Evolutionary conservation across 495 filamentous ascomycete genomes (phyloP), one percentile per base, ranked within the genome.

Genomic region (Corynascus novoguineensis): DNA sequence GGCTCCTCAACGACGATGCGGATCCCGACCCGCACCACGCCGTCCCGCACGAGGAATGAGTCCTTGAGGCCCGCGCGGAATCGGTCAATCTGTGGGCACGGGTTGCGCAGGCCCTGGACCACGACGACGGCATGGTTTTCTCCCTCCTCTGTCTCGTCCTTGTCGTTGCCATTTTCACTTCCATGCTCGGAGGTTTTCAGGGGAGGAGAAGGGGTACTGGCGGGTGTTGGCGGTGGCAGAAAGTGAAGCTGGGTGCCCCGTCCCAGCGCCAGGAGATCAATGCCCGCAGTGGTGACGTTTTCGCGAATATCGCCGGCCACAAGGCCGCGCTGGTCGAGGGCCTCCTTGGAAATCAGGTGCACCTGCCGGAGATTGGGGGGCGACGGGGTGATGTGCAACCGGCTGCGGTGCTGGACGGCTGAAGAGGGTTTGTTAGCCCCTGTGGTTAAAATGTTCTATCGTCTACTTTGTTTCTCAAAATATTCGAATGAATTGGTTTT

Each of bases 331-430:
- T 17, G 42, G 35, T 46, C 38, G 35, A 60, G 50, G n/a, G 46
- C 50, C 28, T 60, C 58, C 17, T 50, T 38, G 3, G 58, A 19
- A 12, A 60, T 55, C 28, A 60, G 58, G 35, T 60, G 58, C 1
- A 60, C 58, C 17, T 60, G 58, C 7, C 58, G 58, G 22, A 60
- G 58, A 29, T 60, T 60, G 29, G 58, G 31, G 9, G 58, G 58
- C 11, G 44, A 34, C 25, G 58, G 58, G 4, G 19, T 25, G 35
- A 60, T 40, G 27, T 50, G 58, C 27, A 55, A 24, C 5, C 58
- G 50, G 34, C 29, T 41, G 51, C 51, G 58, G 45, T 60, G 58
- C 25, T 55, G 58, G 10, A 60, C 58, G 27, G 37, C 37, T 41
- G n/a, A 10, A n/a, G n/a, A n/a, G n/a, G n/a, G n/a, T 35, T n/a